Percentiles rank a stretch among this genome's conserved stretches.
These are phyloP conservation scores for Jamesozyma piceae DNA, from an alignment of 805 yeast genomes.

Conservation along the genomic window DNA sequence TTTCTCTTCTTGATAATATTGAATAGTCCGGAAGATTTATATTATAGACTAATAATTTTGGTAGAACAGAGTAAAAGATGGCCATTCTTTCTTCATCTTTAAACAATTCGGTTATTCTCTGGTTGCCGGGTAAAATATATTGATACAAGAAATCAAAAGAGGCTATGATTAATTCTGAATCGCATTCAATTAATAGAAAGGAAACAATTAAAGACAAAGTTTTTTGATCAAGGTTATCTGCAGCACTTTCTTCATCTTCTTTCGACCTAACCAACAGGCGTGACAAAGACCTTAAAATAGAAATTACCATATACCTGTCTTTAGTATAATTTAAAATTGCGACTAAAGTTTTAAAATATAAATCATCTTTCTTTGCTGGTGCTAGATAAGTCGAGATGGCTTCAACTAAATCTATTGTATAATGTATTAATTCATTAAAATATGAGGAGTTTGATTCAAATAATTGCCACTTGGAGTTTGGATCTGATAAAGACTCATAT, in stretches of 20 bases:
- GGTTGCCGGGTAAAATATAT: conserved; percentile 55
- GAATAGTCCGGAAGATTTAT: conserved; percentile 31
- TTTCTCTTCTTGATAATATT: conserved; percentile 18
- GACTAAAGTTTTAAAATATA: conserved; percentile 47
- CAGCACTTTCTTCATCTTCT: conserved; percentile 39
- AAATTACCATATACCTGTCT: conserved; percentile 63
- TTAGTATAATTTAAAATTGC: conserved; percentile 40
- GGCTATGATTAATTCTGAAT: conserved; percentile 61
- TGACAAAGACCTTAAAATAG: conserved; percentile 66
- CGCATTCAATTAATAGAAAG: conserved; percentile 45
- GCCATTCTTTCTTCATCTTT: conserved; percentile 41
- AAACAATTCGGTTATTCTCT: conserved; percentile 45
- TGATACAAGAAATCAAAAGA: conserved; percentile 77
- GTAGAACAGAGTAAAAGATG: conserved; percentile 49
- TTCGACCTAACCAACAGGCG: conserved; percentile 62
- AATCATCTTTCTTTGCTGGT: conserved; percentile 61
- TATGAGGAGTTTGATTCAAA: conserved; percentile 29
- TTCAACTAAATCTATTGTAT: conserved; percentile 73
- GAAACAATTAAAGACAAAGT: conserved; percentile 48
- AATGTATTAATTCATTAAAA: conserved; percentile 51
- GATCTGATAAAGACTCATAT: conserved; percentile 16
- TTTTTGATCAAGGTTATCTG: conserved; percentile 38
- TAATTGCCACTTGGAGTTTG: conserved; percentile 19
- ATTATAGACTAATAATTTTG: conserved; percentile 48
- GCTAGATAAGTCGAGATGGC: conserved; percentile 74